These are phyloP conservation scores for Claviceps digitariae DNA, from an alignment of 2,329 filamentous ascomycete genomes.

Conservation along the genomic window DNA sequence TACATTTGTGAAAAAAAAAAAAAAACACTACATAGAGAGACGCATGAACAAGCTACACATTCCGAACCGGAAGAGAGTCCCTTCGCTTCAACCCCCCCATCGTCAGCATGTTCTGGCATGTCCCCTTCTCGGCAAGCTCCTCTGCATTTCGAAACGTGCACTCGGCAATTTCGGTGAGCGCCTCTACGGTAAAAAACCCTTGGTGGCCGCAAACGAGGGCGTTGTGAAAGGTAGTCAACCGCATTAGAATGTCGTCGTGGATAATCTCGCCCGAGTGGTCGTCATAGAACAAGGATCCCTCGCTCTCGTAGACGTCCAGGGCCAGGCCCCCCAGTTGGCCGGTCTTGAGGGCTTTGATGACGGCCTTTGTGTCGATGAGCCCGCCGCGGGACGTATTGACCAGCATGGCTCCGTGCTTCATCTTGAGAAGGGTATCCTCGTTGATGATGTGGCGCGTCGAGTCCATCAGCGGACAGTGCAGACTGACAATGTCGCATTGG, in stretches of 20 bases:
- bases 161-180: conserved; percentile 48
- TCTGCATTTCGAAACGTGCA: conserved; percentile 44
- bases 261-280: conserved; percentile 53
- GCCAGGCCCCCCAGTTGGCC: conserved; percentile 48
- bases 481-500: conserved; percentile 45
- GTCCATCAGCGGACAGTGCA: conserved; percentile 53
- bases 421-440: conserved; percentile 32
- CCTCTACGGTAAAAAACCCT: conserved; percentile 56
- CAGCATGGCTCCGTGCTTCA: conserved; percentile 47
- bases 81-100: conserved; percentile 8
- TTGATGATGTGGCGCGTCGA: conserved; percentile 49
- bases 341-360: conserved; percentile 47
- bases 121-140: conserved; percentile 21
- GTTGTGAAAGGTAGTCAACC: conserved; percentile 55
- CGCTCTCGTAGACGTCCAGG: conserved; percentile 55
- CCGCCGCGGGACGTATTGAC: conserved; percentile 58
- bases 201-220: conserved; percentile 55
- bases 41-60: background rate
- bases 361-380: conserved; percentile 45
- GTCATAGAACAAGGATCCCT: conserved; percentile 50
- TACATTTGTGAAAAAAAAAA: background rate
- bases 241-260: conserved; percentile 51
- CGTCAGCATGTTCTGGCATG: conserved; percentile 23
- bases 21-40: background rate
- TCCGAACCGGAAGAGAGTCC: conserved; percentile 9